A percentile compares a stretch with the other conserved stretches of the same genome.
phyloP scores from a whole-genome alignment of 768 basidiomycete species.

The Macrolepiota albuminosa region DNA sequence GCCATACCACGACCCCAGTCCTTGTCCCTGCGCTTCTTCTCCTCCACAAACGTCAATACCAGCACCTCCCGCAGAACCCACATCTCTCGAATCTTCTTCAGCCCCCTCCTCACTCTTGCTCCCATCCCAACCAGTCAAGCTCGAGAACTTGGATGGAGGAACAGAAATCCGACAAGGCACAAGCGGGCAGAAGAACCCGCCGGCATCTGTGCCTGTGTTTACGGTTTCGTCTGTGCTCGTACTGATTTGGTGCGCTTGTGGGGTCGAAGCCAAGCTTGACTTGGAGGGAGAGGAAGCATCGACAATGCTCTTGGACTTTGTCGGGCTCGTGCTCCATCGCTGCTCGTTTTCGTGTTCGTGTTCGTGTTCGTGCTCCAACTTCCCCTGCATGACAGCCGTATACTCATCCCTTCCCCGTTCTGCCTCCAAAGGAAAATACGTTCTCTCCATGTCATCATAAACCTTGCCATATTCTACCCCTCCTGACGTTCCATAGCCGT shows the following conservation, averaged over 20 bases:
- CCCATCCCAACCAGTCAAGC: background rate
- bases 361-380: background rate
- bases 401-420: background rate
- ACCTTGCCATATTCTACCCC: background rate
- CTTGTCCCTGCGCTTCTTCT: background rate
- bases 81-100: background rate
- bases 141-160: background rate
- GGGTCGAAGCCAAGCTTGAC: background rate
- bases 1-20: background rate
- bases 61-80: background rate
- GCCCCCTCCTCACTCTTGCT: background rate
- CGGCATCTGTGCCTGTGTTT: background rate
- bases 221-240: background rate
- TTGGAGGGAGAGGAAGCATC: background rate
- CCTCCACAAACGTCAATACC: background rate
- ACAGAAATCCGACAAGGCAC: background rate
- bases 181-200: background rate
- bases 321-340: background rate
- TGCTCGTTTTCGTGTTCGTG: background rate
- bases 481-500: background rate
- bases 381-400: background rate
- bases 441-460: background rate
- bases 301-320: background rate
- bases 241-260: background rate
- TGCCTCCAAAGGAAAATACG: background rate